Evolutionary conservation across 345 rosid genomes (phyloP).

Genomic region (Sonneratia alba): DNA sequence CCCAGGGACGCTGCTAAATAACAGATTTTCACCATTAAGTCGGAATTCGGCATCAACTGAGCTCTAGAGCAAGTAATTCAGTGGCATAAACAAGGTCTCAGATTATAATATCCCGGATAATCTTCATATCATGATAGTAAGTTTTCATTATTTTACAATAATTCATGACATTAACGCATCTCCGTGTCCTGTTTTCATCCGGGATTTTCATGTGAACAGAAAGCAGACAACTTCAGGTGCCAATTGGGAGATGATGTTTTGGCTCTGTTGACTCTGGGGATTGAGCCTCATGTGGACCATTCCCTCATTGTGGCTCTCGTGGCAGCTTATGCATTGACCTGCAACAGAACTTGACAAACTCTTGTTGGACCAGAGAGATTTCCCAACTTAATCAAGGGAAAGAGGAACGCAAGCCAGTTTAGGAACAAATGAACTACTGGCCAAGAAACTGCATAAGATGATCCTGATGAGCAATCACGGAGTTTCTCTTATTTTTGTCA

Average conservation of each 20-base stretch:
- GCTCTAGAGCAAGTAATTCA: constrained; percentile 13
- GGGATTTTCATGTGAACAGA: constrained; percentile 33
- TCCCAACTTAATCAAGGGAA: neutral
- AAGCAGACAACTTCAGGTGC: constrained; percentile 41
- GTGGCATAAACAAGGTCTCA: neutral
- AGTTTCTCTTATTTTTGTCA: neutral
- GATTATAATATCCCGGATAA: too few relatives aligned
- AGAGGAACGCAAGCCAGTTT: neutral
- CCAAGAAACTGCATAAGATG: neutral
- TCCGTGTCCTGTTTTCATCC: neutral
- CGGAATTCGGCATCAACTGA: constrained; percentile 22
- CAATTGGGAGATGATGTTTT: constrained; percentile 39
- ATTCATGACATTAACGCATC: neutral
- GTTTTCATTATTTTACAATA: neutral
- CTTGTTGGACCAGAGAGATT: neutral
- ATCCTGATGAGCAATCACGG: too few relatives aligned
- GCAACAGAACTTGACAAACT: constrained; percentile 18
- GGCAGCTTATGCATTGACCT: constrained; percentile 38
- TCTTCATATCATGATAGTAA: too few relatives aligned
- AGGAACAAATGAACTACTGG: neutral
- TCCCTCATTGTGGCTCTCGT: constrained; percentile 35
- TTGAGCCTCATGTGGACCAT: constrained; percentile 38
- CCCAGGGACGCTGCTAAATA: constrained; percentile 5
- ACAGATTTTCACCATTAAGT: constrained; percentile 6
- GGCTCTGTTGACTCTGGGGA: constrained; percentile 17